Evolutionary conservation across 495 filamentous ascomycete genomes (phyloP).

Genomic region (Terfezia claveryi): DNA sequence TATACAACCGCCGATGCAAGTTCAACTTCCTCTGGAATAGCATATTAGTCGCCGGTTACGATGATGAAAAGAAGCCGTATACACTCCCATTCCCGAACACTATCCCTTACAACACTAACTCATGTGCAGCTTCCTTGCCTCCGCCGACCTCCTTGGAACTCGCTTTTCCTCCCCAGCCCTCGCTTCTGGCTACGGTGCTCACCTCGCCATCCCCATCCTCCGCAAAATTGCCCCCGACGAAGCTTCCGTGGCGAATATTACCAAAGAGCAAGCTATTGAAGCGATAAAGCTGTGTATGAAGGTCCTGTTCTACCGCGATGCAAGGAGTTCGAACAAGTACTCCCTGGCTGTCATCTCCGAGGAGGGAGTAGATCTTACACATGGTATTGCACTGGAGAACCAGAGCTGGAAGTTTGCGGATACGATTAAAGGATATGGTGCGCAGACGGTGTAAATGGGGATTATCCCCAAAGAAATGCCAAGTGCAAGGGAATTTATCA

Average conservation of each 20-base stretch:
- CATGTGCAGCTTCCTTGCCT: conserved; percentile 43
- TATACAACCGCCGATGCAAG: conserved; percentile 82
- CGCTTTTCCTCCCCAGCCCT: conserved; percentile 69
- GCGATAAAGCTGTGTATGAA: conserved; percentile 86
- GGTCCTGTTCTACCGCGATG: conserved; percentile 93
- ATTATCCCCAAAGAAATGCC: no score
- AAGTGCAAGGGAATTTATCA: no score
- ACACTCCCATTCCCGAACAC: conserved; percentile 40
- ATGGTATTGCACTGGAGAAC: conserved; percentile 43
- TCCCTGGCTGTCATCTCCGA: conserved; percentile 73
- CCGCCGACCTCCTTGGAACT: conserved; percentile 78
- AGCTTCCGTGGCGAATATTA: conserved; percentile 42
- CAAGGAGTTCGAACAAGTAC: conserved; percentile 74
- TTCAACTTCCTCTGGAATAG: conserved; percentile 97
- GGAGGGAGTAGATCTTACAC: conserved; percentile 49
- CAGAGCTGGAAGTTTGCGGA: conserved; percentile 81
- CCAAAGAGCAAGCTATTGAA: conserved; percentile 54
- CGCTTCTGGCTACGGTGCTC: conserved; percentile 82
- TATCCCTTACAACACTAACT: conserved; percentile 59
- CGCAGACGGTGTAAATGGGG: conserved; percentile 25
- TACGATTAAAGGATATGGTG: conserved; percentile 55
- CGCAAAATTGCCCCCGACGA: conserved; percentile 65
- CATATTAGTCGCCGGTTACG: conserved; percentile 71
- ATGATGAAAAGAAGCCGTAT: conserved; percentile 46
- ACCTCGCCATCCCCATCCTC: conserved; percentile 80